phyloP scores from a whole-genome alignment of 495 filamentous ascomycete species.

The Penicillium simplicissimum region DNA sequence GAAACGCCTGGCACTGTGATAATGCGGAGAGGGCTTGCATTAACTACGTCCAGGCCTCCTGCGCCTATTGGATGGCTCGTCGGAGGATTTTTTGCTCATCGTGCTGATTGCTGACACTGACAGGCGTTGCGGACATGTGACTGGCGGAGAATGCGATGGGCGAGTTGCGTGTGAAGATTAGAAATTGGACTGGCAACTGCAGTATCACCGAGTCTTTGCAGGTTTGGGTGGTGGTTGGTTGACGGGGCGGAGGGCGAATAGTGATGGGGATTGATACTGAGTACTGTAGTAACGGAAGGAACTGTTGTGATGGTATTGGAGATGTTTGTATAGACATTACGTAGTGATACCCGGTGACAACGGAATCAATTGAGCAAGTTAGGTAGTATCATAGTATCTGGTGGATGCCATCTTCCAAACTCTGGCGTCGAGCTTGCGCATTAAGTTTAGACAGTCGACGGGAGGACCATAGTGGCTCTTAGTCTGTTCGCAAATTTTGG shows the following conservation, averaged over 20 bases:
- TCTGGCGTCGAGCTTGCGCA: background rate
- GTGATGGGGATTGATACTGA: background rate
- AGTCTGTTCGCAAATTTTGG: background rate
- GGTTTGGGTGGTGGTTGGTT: constrained; percentile 12
- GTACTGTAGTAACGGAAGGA: background rate
- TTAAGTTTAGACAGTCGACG: constrained; percentile 15
- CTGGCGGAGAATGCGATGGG: constrained; percentile 11
- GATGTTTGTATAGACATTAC: background rate
- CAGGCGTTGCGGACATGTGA: constrained; percentile 9
- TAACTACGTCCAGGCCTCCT: background rate
- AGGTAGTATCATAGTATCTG: too few relatives aligned
- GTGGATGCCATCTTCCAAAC: too few relatives aligned
- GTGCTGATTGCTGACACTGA: background rate
- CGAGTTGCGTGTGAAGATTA: constrained; percentile 16
- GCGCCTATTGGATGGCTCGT: constrained; percentile 18
- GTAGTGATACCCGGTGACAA: background rate
- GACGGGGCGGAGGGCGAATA: constrained; percentile 9
- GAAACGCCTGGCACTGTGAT: constrained; percentile 23
- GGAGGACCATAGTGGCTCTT: background rate
- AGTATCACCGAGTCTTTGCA: constrained; percentile 25
- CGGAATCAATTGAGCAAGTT: background rate
- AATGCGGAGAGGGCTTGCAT: constrained; percentile 31
- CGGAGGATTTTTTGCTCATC: constrained; percentile 16
- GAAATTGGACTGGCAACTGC: constrained; percentile 25
- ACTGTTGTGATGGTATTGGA: background rate